These are phyloP conservation scores for Metschnikowia sp. DNA, from an alignment of 805 yeast species.

Conservation along the genomic window DNA sequence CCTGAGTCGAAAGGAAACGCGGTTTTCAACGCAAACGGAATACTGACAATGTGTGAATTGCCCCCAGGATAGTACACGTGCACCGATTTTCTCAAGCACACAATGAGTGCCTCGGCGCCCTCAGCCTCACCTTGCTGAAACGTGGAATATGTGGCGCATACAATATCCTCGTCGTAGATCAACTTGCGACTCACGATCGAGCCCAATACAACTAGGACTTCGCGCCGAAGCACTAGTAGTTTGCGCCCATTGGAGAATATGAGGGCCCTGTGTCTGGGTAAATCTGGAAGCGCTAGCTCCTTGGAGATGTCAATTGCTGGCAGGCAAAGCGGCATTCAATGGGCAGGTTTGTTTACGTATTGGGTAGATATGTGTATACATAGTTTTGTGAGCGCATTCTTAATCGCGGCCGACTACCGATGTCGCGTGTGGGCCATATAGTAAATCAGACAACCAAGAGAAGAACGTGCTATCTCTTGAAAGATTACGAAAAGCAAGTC, in stretches of 20 bases:
- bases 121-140: constrained; percentile 31
- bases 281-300: constrained; percentile 24
- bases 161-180: constrained; percentile 47
- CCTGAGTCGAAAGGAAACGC: constrained; percentile 72
- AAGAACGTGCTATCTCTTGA: too few relatives aligned
- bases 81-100: constrained; percentile 58
- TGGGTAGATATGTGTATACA: too few relatives aligned
- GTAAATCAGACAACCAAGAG: too few relatives aligned
- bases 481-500: too few relatives aligned
- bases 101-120: constrained; percentile 45
- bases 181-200: constrained; percentile 48
- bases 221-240: constrained; percentile 33
- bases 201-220: constrained; percentile 50
- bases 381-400: too few relatives aligned
- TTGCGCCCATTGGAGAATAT: constrained; percentile 30
- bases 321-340: constrained; percentile 18
- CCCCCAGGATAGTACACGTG: constrained; percentile 63
- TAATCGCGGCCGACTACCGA: too few relatives aligned
- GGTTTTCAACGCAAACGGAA: constrained; percentile 62
- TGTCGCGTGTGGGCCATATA: too few relatives aligned
- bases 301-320: constrained; percentile 32
- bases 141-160: constrained; percentile 59
- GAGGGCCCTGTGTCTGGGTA: constrained; percentile 18
- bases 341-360: too few relatives aligned
- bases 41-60: constrained; percentile 52